phyloP scores from a whole-genome alignment of 1,139 yeast species.

The Martiniozyma asiatica region DNA sequence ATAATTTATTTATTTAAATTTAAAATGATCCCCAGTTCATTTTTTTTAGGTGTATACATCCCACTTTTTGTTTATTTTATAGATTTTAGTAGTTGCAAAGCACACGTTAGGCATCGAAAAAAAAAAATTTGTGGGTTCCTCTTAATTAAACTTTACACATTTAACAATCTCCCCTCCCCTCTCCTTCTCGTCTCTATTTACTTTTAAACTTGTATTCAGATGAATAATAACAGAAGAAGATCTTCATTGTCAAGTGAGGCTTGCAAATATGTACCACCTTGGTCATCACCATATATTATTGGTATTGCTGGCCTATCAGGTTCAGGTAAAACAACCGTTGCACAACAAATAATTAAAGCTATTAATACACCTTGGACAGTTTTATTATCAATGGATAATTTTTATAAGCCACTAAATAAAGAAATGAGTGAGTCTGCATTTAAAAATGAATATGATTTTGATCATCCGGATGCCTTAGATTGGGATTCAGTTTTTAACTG shows the following conservation, averaged over 20 bases:
- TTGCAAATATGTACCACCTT: constrained; percentile 62
- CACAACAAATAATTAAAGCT: constrained; percentile 67
- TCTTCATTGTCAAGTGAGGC: constrained; percentile 5
- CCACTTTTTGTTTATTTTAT: too few relatives aligned
- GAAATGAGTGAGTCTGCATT: constrained; percentile 60
- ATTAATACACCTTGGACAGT: constrained; percentile 94
- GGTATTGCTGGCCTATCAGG: constrained; percentile 95
- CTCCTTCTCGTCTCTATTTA: too few relatives aligned
- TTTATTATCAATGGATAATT: constrained; percentile 81
- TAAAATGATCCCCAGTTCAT: too few relatives aligned
- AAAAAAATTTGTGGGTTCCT: too few relatives aligned
- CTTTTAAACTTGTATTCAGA: too few relatives aligned
- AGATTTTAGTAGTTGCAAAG: too few relatives aligned
- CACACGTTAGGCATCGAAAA: too few relatives aligned
- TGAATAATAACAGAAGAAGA: too few relatives aligned
- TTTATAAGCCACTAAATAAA: constrained; percentile 59
- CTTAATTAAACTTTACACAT: too few relatives aligned
- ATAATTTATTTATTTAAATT: too few relatives aligned
- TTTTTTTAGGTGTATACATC: too few relatives aligned
- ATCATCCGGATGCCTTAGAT: constrained; percentile 74
- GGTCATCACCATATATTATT: constrained; percentile 91
- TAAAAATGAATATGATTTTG: constrained; percentile 64
- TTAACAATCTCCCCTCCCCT: too few relatives aligned
- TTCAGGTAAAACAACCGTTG: constrained; percentile 89
- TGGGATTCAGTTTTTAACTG: constrained; percentile 57